These are phyloP conservation scores for Calamus simplicifolius DNA, from an alignment of 176 grass and related monocot species.

Conservation along the genomic window DNA sequence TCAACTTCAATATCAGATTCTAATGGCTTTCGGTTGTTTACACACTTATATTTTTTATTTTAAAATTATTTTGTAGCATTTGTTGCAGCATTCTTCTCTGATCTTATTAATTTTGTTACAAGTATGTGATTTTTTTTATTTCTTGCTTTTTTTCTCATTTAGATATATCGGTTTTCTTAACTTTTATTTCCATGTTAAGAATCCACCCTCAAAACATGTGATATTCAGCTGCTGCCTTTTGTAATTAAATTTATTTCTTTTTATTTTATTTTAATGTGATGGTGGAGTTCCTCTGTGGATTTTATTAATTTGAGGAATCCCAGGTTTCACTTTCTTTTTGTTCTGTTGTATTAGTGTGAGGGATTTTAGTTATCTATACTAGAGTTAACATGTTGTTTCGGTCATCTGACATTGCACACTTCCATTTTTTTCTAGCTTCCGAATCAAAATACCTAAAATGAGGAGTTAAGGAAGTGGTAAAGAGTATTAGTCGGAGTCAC, in stretches of 20 bases:
- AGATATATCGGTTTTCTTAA: not conserved
- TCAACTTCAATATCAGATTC: no score
- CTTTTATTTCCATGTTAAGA: not conserved
- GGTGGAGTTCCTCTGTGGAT: no score
- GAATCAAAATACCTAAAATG: constrained; percentile 84
- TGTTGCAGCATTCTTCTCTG: not conserved
- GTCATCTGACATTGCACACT: no score
- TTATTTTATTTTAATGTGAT: not conserved
- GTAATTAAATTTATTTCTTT: not conserved
- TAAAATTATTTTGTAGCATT: not conserved
- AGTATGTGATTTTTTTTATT: not conserved
- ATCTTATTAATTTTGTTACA: not conserved
- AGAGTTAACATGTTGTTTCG: no score
- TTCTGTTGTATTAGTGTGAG: no score
- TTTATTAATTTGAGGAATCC: no score
- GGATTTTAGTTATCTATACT: no score
- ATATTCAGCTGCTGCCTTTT: not conserved
- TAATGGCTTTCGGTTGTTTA: no score
- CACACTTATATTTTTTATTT: not conserved
- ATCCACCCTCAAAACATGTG: not conserved
- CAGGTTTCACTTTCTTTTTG: no score
- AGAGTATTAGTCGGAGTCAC: constrained; percentile 78
- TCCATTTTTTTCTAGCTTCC: constrained; percentile 34
- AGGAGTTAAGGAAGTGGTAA: constrained; percentile 95
- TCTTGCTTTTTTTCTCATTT: not conserved